Conservation (phyloP, 345 rosid species). For the Hirschfeldia incana region DNA sequence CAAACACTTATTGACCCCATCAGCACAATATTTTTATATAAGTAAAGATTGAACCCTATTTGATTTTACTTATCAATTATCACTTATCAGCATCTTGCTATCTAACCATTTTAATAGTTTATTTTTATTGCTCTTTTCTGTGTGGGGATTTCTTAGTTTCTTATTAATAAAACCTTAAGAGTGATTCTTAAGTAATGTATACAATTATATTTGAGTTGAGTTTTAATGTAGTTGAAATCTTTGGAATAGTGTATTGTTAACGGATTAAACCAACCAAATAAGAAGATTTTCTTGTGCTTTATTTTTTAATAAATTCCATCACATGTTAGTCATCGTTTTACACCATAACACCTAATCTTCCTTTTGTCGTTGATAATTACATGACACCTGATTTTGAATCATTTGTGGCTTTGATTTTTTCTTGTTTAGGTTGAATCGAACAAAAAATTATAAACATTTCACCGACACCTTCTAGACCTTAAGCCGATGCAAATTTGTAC, state of each 20-base stretch:
- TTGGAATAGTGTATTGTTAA: not conserved
- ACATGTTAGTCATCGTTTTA: constrained; percentile 24
- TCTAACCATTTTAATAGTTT: not conserved
- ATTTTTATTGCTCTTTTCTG: not conserved
- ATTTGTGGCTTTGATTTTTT: constrained; percentile 11
- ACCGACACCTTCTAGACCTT: constrained; percentile 20
- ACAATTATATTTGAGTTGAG: too few species aligned
- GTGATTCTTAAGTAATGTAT: not conserved
- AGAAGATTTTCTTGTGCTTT: not conserved
- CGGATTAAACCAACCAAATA: constrained; percentile 11
- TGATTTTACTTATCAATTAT: not conserved
- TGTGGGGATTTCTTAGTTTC: not conserved
- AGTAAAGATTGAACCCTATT: not conserved
- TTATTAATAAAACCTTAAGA: not conserved
- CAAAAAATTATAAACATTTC: not conserved
- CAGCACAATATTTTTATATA: not conserved
- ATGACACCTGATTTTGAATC: constrained; percentile 15
- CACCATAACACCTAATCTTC: constrained; percentile 13
- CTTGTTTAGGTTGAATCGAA: constrained; percentile 6
- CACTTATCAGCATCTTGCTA: not conserved
- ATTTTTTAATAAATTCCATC: constrained; percentile 14
- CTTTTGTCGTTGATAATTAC: constrained; percentile 17
- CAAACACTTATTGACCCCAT: constrained; percentile 7
- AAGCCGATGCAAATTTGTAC: not conserved
- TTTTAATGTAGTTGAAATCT: not conserved